Conservation (phyloP, 768 basidiomycete genomes). For the Crepidotus variabilis region DNA sequence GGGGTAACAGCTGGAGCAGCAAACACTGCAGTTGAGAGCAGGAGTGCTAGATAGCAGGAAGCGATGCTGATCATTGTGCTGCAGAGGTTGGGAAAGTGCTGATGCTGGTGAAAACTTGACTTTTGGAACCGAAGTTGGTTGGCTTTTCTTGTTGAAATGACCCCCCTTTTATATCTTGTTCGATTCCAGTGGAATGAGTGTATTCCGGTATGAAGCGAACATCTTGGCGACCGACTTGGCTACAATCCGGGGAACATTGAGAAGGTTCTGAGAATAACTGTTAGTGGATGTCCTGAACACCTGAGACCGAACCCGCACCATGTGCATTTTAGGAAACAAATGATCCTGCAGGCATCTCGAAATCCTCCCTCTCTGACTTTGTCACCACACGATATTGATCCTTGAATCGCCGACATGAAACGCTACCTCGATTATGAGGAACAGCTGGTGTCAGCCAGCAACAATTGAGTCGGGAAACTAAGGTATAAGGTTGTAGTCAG, state of each 20-base stretch:
- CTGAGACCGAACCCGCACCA: neutral
- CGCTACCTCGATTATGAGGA: neutral
- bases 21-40: constrained; percentile 24
- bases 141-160: neutral
- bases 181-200: neutral
- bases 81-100: too few relatives aligned
- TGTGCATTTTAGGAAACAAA: neutral
- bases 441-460: neutral
- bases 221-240: neutral
- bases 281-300: neutral
- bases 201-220: neutral
- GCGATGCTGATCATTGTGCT: constrained; percentile 33
- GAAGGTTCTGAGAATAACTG: neutral
- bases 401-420: neutral
- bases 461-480: neutral
- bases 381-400: neutral
- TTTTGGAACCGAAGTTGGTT: constrained; percentile 4
- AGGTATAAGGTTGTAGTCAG: neutral
- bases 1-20: constrained; percentile 23
- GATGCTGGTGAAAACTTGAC: neutral
- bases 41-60: constrained; percentile 29
- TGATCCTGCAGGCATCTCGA: neutral
- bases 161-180: constrained; percentile 16
- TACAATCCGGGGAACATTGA: neutral
- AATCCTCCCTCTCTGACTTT: neutral